Evolutionary conservation across 345 rosid genomes (phyloP), one percentile per base, ranked within the genome.

Genomic region (Cardamine resedifolia): DNA sequence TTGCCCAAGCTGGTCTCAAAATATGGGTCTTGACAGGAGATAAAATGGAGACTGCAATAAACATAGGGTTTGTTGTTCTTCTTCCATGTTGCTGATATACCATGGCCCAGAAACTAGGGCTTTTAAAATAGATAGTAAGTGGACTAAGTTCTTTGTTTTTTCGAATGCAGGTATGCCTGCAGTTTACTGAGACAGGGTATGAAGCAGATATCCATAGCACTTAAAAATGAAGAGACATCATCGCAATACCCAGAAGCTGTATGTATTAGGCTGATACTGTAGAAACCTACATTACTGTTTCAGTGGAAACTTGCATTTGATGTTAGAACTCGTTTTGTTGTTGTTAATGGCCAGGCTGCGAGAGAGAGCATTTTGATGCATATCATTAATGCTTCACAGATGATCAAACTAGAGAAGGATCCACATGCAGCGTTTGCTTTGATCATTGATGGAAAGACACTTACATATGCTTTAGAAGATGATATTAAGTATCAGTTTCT

Each of bases 11-110:
- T 14, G 92, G 97, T 71, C 52, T 90, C 31, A 85, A 88, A 78
- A 83, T 90, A 66, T 90, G 97, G 97, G 83, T 90, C 67, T 84
- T 90, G 48, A 90, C 97, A 0, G 97, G 97, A 15, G 97, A 90
- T 81, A 85, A 88, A 84, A 81, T 70, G 84, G 95, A 90, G 84
- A 90, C 97, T 15, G 92, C 97, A 48, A 84, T 87, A 64, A 90
- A 85, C 70, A 83, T 88, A 10, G 97, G 97, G 95, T 87, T 10
- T 21, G 74, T 53, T 64, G 19, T 41, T 41, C 28, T 70, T 30
- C 47, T 30, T 39, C 16, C 16, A 30, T 30, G 30, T 58, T 69
- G 41, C 48, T 67, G 60, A 20, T 68, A 28, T 66, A 63, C 41
- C 65, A 31, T 4, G 12, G 10, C 41, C 16, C 51, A 27, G 2